Evolutionary conservation across 2,329 filamentous ascomycete genomes (phyloP), one percentile per base, ranked within the genome.

Genomic region (Coniochaeta prunicola): DNA sequence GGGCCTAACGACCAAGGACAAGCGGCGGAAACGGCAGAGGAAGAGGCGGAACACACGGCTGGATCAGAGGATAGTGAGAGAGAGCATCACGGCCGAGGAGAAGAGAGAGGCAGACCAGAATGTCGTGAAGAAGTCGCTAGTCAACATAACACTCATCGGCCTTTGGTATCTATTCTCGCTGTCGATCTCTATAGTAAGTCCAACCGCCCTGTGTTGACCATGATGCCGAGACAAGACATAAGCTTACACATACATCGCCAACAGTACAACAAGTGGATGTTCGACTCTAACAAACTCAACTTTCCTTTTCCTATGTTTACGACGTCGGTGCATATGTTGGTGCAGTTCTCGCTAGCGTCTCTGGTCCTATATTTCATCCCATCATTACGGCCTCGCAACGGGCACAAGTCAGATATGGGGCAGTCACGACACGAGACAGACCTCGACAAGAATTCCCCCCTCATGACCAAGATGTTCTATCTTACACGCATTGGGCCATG

Each of bases 241-340:
- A 71, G 69, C 69, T 68, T 61, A 71, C 64, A 15, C 28, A 10
- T 6, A 24, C 50, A 7, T 42, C 33, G n/a, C 33, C 64, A 93
- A 56, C 64, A 94, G 88, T 99, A 97, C 80, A 99, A 99, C 82
- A 97, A 97, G 77, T 97, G 94, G 94, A 97, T 99, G 93, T 97
- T 99, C 76, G 90, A 90, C 68, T 83, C 88, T 62, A 83, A 88
- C 65, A 85, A 89, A 64, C 84, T 96, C 65, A 88, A 97, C 74
- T 99, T 99, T 71, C 87, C 90, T 57, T 97, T 94, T 68, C 94
- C 94, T 40, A 82, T 99, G 56, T 97, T 97, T 74, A 96, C 92
- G 12, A 99, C 94, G 3, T 90, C 91, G 63, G 80, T 94, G 71
- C 94, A 99, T 76, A 97, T 97, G 92, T 77, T 92, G 24, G 92